Percentiles rank a stretch among this genome's conserved stretches.
phyloP scores from a whole-genome alignment of 192 early-diverging fungal species.

The Podila epigama region DNA sequence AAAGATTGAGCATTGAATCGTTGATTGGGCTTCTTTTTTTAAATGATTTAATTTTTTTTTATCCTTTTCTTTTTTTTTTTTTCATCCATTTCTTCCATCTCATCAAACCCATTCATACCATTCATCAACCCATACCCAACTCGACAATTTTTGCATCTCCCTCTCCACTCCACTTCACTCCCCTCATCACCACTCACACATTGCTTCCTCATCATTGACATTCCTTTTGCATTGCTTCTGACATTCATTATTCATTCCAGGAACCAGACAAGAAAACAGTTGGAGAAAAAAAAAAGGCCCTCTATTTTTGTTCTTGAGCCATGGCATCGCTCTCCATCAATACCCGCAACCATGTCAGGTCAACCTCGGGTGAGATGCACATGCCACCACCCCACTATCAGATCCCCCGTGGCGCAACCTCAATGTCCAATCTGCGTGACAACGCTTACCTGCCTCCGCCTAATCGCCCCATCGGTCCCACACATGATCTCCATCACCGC shows the following conservation, averaged over 20 bases:
- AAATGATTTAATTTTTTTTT: too few species aligned
- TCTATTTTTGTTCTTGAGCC: neutral
- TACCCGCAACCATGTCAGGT: conserved; percentile 34
- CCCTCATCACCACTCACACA: too few species aligned
- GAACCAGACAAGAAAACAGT: neutral
- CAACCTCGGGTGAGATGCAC: conserved; percentile 47
- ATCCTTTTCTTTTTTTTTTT: too few species aligned
- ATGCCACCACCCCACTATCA: conserved; percentile 30
- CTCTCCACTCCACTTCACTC: too few species aligned
- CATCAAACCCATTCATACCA: too few species aligned
- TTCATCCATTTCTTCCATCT: too few species aligned
- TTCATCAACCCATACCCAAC: too few species aligned
- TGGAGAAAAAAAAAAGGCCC: neutral
- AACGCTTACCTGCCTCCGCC: conserved; percentile 17
- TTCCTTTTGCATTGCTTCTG: too few species aligned
- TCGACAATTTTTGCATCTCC: too few species aligned
- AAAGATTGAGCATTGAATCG: too few species aligned
- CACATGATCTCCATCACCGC: conserved; percentile 19
- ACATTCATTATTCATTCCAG: neutral
- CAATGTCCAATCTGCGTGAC: conserved; percentile 44
- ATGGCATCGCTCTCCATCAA: conserved; percentile 44
- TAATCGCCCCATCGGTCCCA: conserved; percentile 9
- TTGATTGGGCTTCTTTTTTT: too few species aligned
- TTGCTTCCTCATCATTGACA: too few species aligned
- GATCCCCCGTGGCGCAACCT: conserved; percentile 35